Conservation (phyloP, 164 flowering plant species). For the Saururus chinensis region DNA sequence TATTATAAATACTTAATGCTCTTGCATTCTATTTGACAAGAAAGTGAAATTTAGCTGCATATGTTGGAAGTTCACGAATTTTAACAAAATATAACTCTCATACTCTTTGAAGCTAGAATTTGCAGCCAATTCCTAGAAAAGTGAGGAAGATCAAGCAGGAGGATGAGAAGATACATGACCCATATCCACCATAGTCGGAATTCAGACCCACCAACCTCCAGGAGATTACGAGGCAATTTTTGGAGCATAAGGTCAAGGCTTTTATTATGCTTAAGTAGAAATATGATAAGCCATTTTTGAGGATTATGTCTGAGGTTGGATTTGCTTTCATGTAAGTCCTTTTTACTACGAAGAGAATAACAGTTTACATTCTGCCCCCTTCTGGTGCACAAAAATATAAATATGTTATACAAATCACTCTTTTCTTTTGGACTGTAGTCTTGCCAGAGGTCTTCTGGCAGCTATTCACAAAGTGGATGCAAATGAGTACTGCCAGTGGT, state of each 20-base stretch:
- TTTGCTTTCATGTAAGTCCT: conserved; percentile 49
- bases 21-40: too few species aligned
- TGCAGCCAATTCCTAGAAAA: too few species aligned
- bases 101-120: too few species aligned
- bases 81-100: too few species aligned
- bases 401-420: background rate
- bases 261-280: conserved; percentile 34
- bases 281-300: conserved; percentile 47
- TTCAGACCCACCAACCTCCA: too few species aligned
- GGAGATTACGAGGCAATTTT: too few species aligned
- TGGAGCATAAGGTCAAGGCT: conserved; percentile 30
- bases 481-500: conserved; percentile 56
- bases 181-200: too few species aligned
- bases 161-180: too few species aligned
- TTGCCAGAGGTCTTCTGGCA: conserved; percentile 41
- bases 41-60: too few species aligned
- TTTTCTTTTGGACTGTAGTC: conserved; percentile 24
- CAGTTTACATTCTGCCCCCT: background rate
- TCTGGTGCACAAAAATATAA: background rate
- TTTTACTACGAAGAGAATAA: background rate
- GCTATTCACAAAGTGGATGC: conserved; percentile 35
- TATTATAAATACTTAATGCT: too few species aligned
- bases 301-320: conserved; percentile 36
- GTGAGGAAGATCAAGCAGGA: too few species aligned
- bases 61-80: too few species aligned